A percentile compares a stretch with the other conserved stretches of the same genome.
Evolutionary conservation across 805 yeast species (phyloP).

Genomic region (Zygosaccharomyces lentus): DNA sequence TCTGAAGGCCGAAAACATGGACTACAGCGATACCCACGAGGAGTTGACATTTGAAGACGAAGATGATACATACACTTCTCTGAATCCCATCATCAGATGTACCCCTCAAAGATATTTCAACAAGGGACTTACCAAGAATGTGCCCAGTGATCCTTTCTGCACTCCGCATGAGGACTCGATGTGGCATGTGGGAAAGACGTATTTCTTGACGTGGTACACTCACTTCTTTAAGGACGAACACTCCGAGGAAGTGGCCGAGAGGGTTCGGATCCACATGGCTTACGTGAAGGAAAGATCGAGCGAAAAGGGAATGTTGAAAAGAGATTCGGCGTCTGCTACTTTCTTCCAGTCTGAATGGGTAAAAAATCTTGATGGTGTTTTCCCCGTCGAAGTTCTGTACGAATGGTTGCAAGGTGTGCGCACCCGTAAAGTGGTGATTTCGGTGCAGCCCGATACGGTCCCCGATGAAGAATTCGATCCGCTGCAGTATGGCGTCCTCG

Average conservation of each 20-base stretch:
- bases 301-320: slow-evolving; percentile 56
- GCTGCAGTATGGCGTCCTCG: slow-evolving; percentile 48
- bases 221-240: slow-evolving; percentile 45
- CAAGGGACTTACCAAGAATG: slow-evolving; percentile 56
- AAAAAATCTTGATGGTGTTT: slow-evolving; percentile 54
- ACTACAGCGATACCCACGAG: slow-evolving; percentile 50
- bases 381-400: slow-evolving; percentile 54
- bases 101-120: slow-evolving; percentile 70
- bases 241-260: slow-evolving; percentile 44
- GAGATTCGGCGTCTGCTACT: slow-evolving; percentile 38
- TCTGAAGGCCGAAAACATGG: slow-evolving; percentile 70
- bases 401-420: slow-evolving; percentile 60
- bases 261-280: slow-evolving; percentile 64
- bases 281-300: slow-evolving; percentile 52
- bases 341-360: slow-evolving; percentile 76
- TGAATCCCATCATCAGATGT: slow-evolving; percentile 81
- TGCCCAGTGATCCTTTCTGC: slow-evolving; percentile 75
- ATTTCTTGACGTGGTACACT: slow-evolving; percentile 80
- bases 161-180: slow-evolving; percentile 62
- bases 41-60: slow-evolving; percentile 59
- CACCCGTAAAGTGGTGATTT: slow-evolving; percentile 52
- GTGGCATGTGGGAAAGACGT: slow-evolving; percentile 56
- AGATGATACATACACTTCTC: slow-evolving; percentile 63
- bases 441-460: slow-evolving; percentile 69
- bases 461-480: slow-evolving; percentile 63